Conservation (phyloP, 495 filamentous ascomycete species). For the Podospora conica region DNA sequence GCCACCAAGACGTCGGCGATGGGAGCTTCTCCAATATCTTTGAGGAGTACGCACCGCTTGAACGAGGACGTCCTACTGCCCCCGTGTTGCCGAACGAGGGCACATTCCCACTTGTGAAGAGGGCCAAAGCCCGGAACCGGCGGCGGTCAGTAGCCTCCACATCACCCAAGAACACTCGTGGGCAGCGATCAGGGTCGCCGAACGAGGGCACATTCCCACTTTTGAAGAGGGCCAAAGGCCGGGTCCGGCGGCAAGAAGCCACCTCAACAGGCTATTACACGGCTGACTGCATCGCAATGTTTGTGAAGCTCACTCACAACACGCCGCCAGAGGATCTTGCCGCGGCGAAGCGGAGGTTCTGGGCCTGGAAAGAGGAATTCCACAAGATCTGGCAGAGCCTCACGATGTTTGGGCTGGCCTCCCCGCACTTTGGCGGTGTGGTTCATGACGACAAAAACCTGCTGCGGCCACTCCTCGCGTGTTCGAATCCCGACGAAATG, state of each 20-base stretch:
- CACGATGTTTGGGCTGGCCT: neutral
- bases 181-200: too few relatives aligned
- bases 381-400: neutral
- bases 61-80: constrained; percentile 56
- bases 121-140: too few relatives aligned
- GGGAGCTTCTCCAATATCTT: constrained; percentile 38
- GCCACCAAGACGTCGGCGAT: constrained; percentile 37
- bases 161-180: too few relatives aligned
- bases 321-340: neutral
- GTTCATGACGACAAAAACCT: neutral
- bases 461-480: constrained; percentile 10
- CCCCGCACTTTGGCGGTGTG: neutral
- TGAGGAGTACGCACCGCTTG: constrained; percentile 60
- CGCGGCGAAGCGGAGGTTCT: neutral
- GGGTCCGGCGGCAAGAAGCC: neutral
- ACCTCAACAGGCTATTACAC: neutral
- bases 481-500: constrained; percentile 31
- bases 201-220: too few relatives aligned
- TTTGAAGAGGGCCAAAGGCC: too few relatives aligned
- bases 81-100: too few relatives aligned
- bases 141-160: too few relatives aligned
- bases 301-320: neutral
- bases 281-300: neutral
- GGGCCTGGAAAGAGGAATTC: neutral
- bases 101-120: too few relatives aligned